These are phyloP conservation scores for Fusarium aywerte DNA, from an alignment of 2,329 filamentous ascomycete species.

Conservation along the genomic window DNA sequence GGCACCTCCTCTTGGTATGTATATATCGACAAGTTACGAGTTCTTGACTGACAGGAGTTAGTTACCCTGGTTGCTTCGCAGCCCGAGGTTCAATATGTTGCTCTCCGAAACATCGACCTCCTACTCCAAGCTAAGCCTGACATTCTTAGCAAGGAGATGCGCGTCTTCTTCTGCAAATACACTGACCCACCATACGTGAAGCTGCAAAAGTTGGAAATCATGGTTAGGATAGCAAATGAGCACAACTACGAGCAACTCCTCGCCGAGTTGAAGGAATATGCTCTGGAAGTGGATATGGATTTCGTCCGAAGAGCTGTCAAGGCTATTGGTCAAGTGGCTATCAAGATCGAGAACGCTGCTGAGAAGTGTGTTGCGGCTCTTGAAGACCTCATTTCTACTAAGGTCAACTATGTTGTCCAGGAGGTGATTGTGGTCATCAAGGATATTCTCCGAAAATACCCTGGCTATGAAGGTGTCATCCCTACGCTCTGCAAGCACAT, in stretches of 20 bases:
- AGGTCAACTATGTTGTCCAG: constrained; percentile 99
- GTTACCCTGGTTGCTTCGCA: constrained; percentile 96
- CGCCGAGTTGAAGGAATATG: constrained; percentile 96
- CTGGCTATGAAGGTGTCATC: constrained; percentile 97
- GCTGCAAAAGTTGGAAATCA: constrained; percentile 96
- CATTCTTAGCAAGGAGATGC: constrained; percentile 95
- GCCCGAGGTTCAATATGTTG: constrained; percentile 98
- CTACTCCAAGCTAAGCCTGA: constrained; percentile 95
- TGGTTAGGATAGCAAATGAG: constrained; percentile 98
- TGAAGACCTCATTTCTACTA: constrained; percentile 93
- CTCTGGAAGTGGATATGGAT: constrained; percentile 98
- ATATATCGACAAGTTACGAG: not conserved
- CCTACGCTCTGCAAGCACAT: constrained; percentile 96
- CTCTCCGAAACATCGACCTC: constrained; percentile 93
- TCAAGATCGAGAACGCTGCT: constrained; percentile 95
- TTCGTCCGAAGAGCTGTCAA: constrained; percentile 94
- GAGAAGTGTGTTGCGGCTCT: constrained; percentile 96
- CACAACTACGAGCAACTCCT: constrained; percentile 95
- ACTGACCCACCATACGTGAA: constrained; percentile 98
- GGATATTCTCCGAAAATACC: constrained; percentile 97
- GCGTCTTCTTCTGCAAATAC: constrained; percentile 99
- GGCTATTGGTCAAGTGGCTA: constrained; percentile 96
- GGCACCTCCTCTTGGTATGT: constrained; percentile 88
- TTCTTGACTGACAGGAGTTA: constrained; percentile 49
- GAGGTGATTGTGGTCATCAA: constrained; percentile 99